Evolutionary conservation across 2,329 filamentous ascomycete genomes (phyloP), one percentile per base, ranked within the genome.

Genomic region (Chaetoscypha palmicola): DNA sequence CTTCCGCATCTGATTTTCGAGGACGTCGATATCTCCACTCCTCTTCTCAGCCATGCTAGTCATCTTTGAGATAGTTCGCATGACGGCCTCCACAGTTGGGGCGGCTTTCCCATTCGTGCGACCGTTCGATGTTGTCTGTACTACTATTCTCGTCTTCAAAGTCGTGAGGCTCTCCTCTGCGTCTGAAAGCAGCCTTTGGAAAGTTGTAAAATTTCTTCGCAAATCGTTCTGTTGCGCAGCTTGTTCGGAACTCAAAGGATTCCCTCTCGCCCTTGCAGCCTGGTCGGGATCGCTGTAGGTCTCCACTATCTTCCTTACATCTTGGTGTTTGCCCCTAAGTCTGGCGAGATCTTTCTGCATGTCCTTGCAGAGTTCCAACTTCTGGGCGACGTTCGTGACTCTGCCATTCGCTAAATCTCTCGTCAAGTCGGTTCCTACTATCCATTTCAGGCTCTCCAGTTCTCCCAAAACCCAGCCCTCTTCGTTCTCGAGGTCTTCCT

Each of bases 11-110:
- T 95, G 86, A 37, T 81, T 78, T 66, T 97, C 92, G 23, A 97
- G 73, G 5, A 95, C 79, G 62, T 95, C 88, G 41, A 98, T 81
- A 57, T 97, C 91, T 46, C 83, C 86, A 60, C 86, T 92, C 61
- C 87, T 86, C 67, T 88, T 87, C 70, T 97, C 87, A 0, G 86
- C 86, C 83, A 96, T 91, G 47, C 72, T 77, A 24, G 90, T 96
- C 84, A 98, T 90, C 60, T 92, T 95, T 46, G 73, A 72, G 53
- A 98, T 94, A 1, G 92, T 98, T 47, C 86, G 86, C 54, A 90
- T 83, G 16, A 98, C 86, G 0, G 88, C 87, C 56, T 96, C 92
- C 8, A 96, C 86, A 0, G 90, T 96, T 0, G 92, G 92, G 1
- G 60, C 61, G 5, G 52, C 35, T 21, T 49, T 73, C 53, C 69